A percentile compares a stretch with the other conserved stretches of the same genome.
Evolutionary conservation across 306 rosid genomes (phyloP).

Genomic region (Quercus suber): DNA sequence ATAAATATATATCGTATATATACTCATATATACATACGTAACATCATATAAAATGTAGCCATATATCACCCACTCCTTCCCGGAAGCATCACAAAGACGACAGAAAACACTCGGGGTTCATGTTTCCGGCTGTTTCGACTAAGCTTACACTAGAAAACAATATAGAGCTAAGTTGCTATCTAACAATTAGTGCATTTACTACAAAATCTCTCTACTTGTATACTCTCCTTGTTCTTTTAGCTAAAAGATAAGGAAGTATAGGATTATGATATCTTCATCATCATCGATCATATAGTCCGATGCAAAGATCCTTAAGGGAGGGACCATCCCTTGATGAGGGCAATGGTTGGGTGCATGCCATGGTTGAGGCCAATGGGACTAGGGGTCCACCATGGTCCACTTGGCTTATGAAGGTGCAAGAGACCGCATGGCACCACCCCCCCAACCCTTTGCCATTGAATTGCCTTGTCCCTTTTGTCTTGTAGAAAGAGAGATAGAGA

Average conservation of each 20-base stretch:
- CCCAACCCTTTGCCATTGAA: conserved; percentile 36
- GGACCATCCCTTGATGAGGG: conserved; percentile 21
- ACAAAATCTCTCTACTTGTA: background rate
- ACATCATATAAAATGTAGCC: background rate
- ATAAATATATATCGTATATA: background rate
- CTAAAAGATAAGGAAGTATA: background rate
- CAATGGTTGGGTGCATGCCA: conserved; percentile 35
- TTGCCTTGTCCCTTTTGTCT: conserved; percentile 45
- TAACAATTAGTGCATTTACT: background rate
- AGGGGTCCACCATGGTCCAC: conserved; percentile 27
- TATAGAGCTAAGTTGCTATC: background rate
- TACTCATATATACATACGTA: background rate
- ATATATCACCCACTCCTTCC: background rate
- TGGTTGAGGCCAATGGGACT: conserved; percentile 24
- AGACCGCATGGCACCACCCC: conserved; percentile 37
- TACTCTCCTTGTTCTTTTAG: background rate
- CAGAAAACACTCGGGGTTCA: conserved; percentile 21
- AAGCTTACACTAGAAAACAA: conserved; percentile 3
- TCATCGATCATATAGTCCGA: background rate
- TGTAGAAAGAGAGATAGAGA: conserved; percentile 9
- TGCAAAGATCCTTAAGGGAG: background rate
- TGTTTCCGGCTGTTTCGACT: conserved; percentile 25
- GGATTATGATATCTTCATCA: background rate
- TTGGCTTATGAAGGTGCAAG: conserved; percentile 23
- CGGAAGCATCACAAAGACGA: conserved; percentile 27